Evolutionary conservation across 345 rosid species (phyloP).

Genomic region (Anastatica hierochuntica): DNA sequence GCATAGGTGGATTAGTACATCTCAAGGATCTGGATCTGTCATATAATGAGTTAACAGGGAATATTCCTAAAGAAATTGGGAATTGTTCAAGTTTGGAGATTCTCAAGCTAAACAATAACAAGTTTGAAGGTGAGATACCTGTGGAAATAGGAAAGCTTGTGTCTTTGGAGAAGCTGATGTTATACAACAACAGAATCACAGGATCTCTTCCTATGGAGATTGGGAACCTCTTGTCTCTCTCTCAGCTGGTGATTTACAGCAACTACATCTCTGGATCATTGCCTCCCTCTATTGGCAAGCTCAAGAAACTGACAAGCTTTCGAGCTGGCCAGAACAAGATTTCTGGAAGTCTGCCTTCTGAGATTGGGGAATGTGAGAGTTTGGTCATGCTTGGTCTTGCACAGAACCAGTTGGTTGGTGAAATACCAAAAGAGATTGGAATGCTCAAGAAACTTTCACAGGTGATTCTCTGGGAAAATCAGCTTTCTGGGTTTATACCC

Average conservation of each 20-base stretch:
- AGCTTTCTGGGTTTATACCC: constrained; percentile 63
- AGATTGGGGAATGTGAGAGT: constrained; percentile 56
- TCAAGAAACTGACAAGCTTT: constrained; percentile 43
- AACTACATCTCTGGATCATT: constrained; percentile 63
- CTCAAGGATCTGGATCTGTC: constrained; percentile 61
- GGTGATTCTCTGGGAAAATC: constrained; percentile 65
- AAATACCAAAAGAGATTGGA: constrained; percentile 66
- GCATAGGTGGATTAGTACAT: constrained; percentile 57
- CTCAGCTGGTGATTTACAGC: constrained; percentile 54
- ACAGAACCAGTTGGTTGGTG: constrained; percentile 55
- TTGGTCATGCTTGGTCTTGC: constrained; percentile 77
- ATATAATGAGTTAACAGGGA: constrained; percentile 44
- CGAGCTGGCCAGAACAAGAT: constrained; percentile 83
- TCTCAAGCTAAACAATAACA: constrained; percentile 54
- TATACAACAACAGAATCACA: constrained; percentile 63
- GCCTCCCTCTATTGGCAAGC: constrained; percentile 58
- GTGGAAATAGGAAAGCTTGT: constrained; percentile 39
- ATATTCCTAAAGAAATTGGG: constrained; percentile 56
- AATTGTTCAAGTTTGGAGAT: constrained; percentile 44
- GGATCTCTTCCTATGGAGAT: constrained; percentile 66
- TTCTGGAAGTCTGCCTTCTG: constrained; percentile 69
- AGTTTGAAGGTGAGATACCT: constrained; percentile 52
- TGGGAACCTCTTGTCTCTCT: constrained; percentile 50
- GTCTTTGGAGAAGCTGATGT: constrained; percentile 39
- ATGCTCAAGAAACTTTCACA: constrained; percentile 46